Evolutionary conservation across 352 stramenopile species (phyloP).

Genomic region (Hyaloperonospora arabidopsidis): DNA sequence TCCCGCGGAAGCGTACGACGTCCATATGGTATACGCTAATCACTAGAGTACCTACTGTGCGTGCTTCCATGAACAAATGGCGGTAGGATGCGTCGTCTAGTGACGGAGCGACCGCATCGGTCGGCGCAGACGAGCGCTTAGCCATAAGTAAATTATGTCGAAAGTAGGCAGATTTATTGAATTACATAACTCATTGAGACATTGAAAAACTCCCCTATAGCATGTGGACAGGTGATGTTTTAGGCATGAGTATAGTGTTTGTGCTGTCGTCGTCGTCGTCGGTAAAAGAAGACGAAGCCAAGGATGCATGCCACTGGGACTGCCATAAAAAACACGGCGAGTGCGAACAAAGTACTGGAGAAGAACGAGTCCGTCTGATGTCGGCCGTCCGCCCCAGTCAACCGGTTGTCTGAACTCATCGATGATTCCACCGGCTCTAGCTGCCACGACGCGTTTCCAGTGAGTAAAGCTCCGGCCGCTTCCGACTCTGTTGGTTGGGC

Average conservation of each 20-base stretch:
- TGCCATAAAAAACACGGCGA: constrained; percentile 21
- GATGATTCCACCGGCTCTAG: constrained; percentile 6
- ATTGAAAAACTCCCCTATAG: neutral
- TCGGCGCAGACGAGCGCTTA: constrained; percentile 12
- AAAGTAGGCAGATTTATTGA: no score
- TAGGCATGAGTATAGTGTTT: constrained; percentile 4
- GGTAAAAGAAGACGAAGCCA: constrained; percentile 20
- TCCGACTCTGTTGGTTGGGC: constrained; percentile 5
- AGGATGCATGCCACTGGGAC: constrained; percentile 19
- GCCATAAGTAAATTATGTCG: no score
- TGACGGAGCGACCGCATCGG: constrained; percentile 10
- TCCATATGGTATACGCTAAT: neutral
- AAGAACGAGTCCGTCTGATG: constrained; percentile 12
- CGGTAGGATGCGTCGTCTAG: constrained; percentile 23
- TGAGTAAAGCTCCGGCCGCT: neutral
- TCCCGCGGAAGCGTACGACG: neutral
- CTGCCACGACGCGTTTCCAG: constrained; percentile 12
- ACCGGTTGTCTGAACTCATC: neutral
- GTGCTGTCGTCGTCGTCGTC: constrained; percentile 5
- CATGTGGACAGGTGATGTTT: neutral
- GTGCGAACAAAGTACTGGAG: constrained; percentile 18
- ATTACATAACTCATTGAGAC: neutral
- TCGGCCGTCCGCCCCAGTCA: neutral
- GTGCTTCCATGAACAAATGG: constrained; percentile 30
- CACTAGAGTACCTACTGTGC: constrained; percentile 21